phyloP scores from a whole-genome alignment of 345 rosid species.

The Diplotaxis tenuifolia region DNA sequence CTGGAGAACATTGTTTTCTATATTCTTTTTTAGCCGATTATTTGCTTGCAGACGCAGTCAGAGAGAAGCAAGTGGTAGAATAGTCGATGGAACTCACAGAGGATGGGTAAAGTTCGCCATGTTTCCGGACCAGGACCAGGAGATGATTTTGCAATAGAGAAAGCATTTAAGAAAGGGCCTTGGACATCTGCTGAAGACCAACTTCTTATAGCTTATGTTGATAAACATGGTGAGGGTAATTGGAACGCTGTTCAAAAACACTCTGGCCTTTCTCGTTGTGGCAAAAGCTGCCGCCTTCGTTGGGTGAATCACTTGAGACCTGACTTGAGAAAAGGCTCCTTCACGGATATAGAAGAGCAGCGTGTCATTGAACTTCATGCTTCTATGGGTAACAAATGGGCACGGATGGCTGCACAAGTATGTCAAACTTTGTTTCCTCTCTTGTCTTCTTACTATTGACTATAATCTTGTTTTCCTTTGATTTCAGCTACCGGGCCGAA shows the following conservation, averaged over 20 bases:
- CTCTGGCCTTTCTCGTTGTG: slow-evolving; percentile 58
- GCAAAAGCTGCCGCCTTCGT: slow-evolving; percentile 66
- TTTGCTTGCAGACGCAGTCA: neutral
- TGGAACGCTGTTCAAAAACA: slow-evolving; percentile 71
- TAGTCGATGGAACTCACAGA: slow-evolving; percentile 3
- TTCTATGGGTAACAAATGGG: slow-evolving; percentile 55
- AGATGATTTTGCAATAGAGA: neutral
- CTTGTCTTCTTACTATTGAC: neutral
- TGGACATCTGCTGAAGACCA: slow-evolving; percentile 61
- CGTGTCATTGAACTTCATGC: slow-evolving; percentile 57
- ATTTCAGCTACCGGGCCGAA: slow-evolving; percentile 63
- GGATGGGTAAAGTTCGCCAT: slow-evolving; percentile 21
- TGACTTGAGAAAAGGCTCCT: slow-evolving; percentile 53
- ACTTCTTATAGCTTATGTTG: slow-evolving; percentile 49
- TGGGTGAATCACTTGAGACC: slow-evolving; percentile 72
- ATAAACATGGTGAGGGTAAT: slow-evolving; percentile 59
- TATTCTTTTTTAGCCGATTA: too few species aligned
- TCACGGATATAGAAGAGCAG: slow-evolving; percentile 50
- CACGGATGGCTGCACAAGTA: slow-evolving; percentile 57
- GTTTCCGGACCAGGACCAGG: slow-evolving; percentile 22
- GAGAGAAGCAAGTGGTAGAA: neutral
- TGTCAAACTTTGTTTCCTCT: neutral
- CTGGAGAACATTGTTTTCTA: too few species aligned
- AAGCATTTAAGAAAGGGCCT: slow-evolving; percentile 49
- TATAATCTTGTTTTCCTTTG: neutral